Evolutionary conservation across 352 stramenopile species (phyloP).

Genomic region (Globisporangium echinulatum): DNA sequence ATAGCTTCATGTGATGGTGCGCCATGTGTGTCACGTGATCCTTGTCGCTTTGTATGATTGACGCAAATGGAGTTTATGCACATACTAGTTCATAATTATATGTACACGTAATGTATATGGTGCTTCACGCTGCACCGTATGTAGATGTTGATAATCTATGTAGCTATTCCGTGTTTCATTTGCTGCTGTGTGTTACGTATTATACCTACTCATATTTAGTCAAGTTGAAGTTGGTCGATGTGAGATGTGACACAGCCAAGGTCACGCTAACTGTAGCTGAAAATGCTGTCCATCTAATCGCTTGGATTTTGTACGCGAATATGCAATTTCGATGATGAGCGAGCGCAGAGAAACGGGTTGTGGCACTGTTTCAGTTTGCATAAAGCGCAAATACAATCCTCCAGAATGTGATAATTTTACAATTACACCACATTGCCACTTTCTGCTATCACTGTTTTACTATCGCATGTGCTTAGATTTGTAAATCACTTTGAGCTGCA

Average conservation of each 20-base stretch:
- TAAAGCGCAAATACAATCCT: neutral
- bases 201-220: neutral
- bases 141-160: too few species aligned
- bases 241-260: neutral
- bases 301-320: neutral
- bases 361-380: neutral
- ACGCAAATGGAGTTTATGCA: neutral
- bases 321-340: neutral
- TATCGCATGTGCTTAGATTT: neutral
- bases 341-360: neutral
- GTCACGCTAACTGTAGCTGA: neutral
- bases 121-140: too few species aligned
- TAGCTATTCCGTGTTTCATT: too few species aligned
- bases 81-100: neutral
- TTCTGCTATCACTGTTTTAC: too few species aligned
- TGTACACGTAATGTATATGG: too few species aligned
- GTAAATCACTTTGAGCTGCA: neutral
- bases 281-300: neutral
- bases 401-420: too few species aligned
- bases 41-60: too few species aligned
- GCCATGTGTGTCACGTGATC: too few species aligned
- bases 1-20: too few species aligned
- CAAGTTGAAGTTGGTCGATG: neutral
- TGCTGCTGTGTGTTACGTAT: too few species aligned
- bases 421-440: too few species aligned